These are phyloP conservation scores for Zygosaccharomyces sapae DNA, from an alignment of 1,139 yeast genomes.

Conservation along the genomic window DNA sequence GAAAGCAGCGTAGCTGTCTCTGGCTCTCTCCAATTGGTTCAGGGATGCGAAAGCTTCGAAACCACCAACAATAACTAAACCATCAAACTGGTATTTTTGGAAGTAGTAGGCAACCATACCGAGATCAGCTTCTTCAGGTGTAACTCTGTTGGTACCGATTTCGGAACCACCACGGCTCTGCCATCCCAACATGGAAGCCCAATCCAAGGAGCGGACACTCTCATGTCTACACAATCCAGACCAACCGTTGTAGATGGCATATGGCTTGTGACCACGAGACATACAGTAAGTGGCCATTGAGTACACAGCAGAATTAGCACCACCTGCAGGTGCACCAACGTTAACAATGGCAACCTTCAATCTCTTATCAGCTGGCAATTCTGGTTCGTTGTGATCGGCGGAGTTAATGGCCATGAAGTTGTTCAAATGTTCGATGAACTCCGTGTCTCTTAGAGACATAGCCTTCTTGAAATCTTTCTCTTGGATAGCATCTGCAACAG, in stretches of 20 bases:
- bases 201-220: conserved; percentile 62
- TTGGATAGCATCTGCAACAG: conserved; percentile 81
- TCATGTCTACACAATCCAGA: conserved; percentile 84
- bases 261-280: conserved; percentile 83
- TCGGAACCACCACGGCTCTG: conserved; percentile 90
- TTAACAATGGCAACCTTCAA: conserved; percentile 72
- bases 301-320: conserved; percentile 87
- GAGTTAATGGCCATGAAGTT: conserved; percentile 68
- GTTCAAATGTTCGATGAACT: conserved; percentile 72
- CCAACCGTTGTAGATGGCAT: conserved; percentile 88
- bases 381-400: conserved; percentile 57
- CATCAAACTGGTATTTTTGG: conserved; percentile 80
- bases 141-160: conserved; percentile 85
- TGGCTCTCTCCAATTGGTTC: conserved; percentile 70
- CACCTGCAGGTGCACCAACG: conserved; percentile 97
- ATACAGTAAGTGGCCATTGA: conserved; percentile 89
- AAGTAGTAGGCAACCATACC: conserved; percentile 89
- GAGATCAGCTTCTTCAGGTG: conserved; percentile 71
- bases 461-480: conserved; percentile 79
- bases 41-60: conserved; percentile 88
- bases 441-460: conserved; percentile 80
- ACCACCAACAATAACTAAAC: conserved; percentile 88
- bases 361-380: conserved; percentile 48
- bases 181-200: conserved; percentile 92
- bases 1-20: conserved; percentile 77